phyloP scores from a whole-genome alignment of 2,329 filamentous ascomycete species.

The Chaetomiaceae sp. region DNA sequence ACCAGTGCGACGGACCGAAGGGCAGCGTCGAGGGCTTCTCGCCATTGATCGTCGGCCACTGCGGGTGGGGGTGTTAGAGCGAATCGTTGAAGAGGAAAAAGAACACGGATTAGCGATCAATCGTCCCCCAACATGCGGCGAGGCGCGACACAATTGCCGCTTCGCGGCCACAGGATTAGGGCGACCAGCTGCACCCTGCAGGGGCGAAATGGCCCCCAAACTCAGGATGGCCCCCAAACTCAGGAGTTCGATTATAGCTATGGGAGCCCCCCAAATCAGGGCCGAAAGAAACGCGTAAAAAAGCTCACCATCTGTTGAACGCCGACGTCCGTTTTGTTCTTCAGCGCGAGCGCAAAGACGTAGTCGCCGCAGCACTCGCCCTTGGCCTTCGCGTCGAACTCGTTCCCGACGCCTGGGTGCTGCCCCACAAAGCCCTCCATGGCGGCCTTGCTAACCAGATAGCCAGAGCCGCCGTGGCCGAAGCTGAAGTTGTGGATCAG shows the following conservation, averaged over 20 bases:
- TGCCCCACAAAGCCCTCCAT: conserved; percentile 42
- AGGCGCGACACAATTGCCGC: too few species aligned
- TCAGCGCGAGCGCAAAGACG: conserved; percentile 41
- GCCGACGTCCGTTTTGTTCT: conserved; percentile 38
- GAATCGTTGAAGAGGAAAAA: too few species aligned
- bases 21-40: conserved; percentile 48
- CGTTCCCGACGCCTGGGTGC: conserved; percentile 38
- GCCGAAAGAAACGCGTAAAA: neutral
- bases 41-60: conserved; percentile 50
- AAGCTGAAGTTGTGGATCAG: conserved; percentile 39
- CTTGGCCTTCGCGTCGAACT: conserved; percentile 38
- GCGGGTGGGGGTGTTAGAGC: conserved; percentile 8
- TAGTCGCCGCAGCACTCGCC: conserved; percentile 47
- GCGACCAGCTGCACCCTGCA: too few species aligned
- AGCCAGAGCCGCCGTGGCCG: conserved; percentile 52
- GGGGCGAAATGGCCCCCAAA: too few species aligned
- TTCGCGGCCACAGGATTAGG: too few species aligned
- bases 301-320: conserved; percentile 39
- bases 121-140: too few species aligned
- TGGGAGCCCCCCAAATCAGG: neutral
- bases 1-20: conserved; percentile 45
- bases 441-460: conserved; percentile 45
- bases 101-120: too few species aligned
- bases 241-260: too few species aligned
- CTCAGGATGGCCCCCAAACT: too few species aligned